These are phyloP conservation scores for Ascomycota sp. DNA, from an alignment of 2,329 filamentous ascomycete genomes.

Conservation along the genomic window DNA sequence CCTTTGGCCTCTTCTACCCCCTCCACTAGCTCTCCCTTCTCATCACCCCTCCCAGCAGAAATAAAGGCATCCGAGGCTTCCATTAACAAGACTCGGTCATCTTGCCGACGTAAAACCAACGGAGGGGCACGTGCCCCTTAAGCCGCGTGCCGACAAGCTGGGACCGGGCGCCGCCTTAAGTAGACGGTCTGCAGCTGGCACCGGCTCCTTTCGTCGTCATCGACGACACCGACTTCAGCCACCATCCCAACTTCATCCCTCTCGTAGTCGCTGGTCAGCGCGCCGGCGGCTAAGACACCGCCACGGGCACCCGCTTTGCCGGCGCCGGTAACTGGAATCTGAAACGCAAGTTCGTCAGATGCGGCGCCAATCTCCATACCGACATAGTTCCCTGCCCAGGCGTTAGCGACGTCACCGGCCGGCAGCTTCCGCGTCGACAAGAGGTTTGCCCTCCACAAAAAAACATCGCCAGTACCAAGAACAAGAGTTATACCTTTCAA, in stretches of 20 bases:
- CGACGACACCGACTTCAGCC: slow-evolving; percentile 98
- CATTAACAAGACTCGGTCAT: slow-evolving; percentile 97
- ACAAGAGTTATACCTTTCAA: slow-evolving; percentile 96
- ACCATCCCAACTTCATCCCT: slow-evolving; percentile 98
- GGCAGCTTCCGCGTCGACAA: slow-evolving; percentile 93
- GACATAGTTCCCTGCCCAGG: slow-evolving; percentile 85
- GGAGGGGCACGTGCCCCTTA: slow-evolving; percentile 69
- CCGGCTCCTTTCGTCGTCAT: slow-evolving; percentile 95
- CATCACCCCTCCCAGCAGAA: slow-evolving; percentile 43
- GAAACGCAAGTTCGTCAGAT: slow-evolving; percentile 66
- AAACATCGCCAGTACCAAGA: slow-evolving; percentile 78
- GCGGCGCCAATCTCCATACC: slow-evolving; percentile 85
- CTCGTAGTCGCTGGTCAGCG: slow-evolving; percentile 75
- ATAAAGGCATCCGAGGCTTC: too few species aligned
- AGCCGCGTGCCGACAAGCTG: slow-evolving; percentile 80
- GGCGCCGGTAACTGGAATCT: slow-evolving; percentile 88
- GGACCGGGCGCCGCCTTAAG: slow-evolving; percentile 89
- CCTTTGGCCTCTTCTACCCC: too few species aligned
- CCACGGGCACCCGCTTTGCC: slow-evolving; percentile 88
- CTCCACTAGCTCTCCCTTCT: too few species aligned
- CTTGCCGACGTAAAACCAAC: slow-evolving; percentile 96
- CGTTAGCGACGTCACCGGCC: slow-evolving; percentile 85
- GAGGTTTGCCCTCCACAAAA: slow-evolving; percentile 70
- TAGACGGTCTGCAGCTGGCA: slow-evolving; percentile 76
- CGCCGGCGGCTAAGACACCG: slow-evolving; percentile 71